Conservation (phyloP, 179 eudicot genomes). For the Actinidia arguta region DNA sequence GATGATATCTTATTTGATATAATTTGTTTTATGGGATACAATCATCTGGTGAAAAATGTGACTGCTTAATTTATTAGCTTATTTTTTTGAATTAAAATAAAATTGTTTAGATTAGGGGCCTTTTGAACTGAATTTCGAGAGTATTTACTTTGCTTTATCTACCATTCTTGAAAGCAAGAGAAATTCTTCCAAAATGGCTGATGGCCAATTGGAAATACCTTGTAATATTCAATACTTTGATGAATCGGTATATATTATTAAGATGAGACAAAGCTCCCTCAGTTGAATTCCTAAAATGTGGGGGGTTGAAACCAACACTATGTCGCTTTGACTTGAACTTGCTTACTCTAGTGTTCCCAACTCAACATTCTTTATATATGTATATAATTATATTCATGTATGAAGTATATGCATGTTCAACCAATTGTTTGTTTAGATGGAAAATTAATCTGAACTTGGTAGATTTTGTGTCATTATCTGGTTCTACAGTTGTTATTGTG, state of each 20-base stretch:
- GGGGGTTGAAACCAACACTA: background rate
- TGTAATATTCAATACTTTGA: background rate
- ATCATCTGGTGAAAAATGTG: background rate
- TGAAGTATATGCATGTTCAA: background rate
- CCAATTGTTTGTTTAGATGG: background rate
- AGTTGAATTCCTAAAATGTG: background rate
- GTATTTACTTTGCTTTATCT: no score
- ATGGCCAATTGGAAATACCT: background rate
- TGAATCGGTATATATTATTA: background rate
- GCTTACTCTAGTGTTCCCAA: background rate
- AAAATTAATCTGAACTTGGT: background rate
- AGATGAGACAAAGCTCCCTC: background rate
- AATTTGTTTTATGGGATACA: background rate
- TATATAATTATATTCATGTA: background rate
- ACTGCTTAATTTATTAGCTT: background rate
- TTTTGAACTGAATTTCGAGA: background rate
- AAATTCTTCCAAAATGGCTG: background rate
- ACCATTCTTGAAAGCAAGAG: background rate
- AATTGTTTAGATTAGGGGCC: background rate
- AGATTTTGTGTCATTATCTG: no score
- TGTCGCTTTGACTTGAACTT: background rate
- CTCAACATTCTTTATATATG: background rate
- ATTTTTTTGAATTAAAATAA: background rate
- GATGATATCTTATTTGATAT: constrained; percentile 3
- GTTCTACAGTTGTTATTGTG: no score